phyloP scores from a whole-genome alignment of 805 yeast species.

The Kuraishia floccosa region DNA sequence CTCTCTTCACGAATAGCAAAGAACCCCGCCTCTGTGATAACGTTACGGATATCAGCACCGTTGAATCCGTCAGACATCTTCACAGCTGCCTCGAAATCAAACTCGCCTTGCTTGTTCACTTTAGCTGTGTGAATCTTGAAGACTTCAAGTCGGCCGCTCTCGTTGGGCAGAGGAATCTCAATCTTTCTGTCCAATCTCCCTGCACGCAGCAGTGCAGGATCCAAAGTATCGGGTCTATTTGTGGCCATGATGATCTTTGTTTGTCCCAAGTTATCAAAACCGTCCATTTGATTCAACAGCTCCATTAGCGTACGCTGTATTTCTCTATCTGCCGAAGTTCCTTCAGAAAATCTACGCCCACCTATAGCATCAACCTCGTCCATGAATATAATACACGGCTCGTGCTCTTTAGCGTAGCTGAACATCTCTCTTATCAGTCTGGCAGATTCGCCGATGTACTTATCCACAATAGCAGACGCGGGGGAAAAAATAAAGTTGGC shows the following conservation, averaged over 20 bases:
- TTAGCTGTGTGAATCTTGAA: slow-evolving; percentile 86
- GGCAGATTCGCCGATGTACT: slow-evolving; percentile 96
- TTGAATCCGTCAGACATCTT: slow-evolving; percentile 99
- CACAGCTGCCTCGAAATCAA: slow-evolving; percentile 93
- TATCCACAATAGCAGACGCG: slow-evolving; percentile 95
- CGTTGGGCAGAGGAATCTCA: slow-evolving; percentile 92
- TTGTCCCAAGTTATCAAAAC: slow-evolving; percentile 92
- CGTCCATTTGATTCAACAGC: slow-evolving; percentile 95
- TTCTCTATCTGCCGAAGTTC: slow-evolving; percentile 97
- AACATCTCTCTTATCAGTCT: slow-evolving; percentile 96
- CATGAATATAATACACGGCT: slow-evolving; percentile 96
- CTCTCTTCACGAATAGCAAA: slow-evolving; percentile 97
- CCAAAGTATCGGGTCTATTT: slow-evolving; percentile 96
- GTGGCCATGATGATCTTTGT: slow-evolving; percentile 98
- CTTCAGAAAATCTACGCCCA: slow-evolving; percentile 94
- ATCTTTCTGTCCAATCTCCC: slow-evolving; percentile 96
- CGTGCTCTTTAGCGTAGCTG: slow-evolving; percentile 95
- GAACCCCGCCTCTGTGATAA: slow-evolving; percentile 97
- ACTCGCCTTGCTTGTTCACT: slow-evolving; percentile 86
- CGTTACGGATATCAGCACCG: slow-evolving; percentile 97
- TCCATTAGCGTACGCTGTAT: slow-evolving; percentile 98
- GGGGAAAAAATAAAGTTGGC: slow-evolving; percentile 98
- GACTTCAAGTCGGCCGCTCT: slow-evolving; percentile 87
- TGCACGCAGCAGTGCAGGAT: slow-evolving; percentile 94
- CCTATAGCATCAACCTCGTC: slow-evolving; percentile 99